Conservation (phyloP, 1,284 basidiomycete species). For the Bjerkandera adusta region DNA sequence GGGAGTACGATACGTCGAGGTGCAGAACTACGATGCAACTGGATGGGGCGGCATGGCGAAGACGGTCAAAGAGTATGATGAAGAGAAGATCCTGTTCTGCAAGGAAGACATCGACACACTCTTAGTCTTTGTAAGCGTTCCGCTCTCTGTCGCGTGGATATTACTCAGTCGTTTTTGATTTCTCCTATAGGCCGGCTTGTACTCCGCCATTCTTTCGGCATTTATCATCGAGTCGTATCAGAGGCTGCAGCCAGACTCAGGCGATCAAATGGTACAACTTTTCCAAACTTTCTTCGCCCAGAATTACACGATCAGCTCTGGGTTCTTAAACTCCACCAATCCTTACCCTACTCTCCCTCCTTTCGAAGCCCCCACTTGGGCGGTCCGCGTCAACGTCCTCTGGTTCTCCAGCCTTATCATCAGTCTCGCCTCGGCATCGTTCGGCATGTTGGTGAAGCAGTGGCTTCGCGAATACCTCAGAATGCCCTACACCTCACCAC, state of each 20-base stretch:
- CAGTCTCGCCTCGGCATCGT: too few relatives aligned
- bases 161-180: background rate
- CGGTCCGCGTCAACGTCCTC: too few relatives aligned
- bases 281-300: constrained; percentile 1
- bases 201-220: constrained; percentile 9
- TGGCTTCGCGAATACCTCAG: constrained; percentile 10
- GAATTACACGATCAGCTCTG: constrained; percentile 3
- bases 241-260: constrained; percentile 3
- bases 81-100: constrained; percentile 5
- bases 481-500: constrained; percentile 1
- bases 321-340: constrained; percentile 5
- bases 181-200: constrained; percentile 10
- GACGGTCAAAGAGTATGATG: constrained; percentile 7
- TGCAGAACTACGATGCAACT: too few relatives aligned
- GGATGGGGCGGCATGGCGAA: constrained; percentile 7
- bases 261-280: background rate
- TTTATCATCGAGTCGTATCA: constrained; percentile 10
- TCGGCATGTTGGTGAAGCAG: too few relatives aligned
- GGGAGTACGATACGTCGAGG: too few relatives aligned
- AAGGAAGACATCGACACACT: constrained; percentile 14
- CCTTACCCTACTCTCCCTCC: background rate
- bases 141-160: too few relatives aligned
- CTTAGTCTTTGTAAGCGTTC: constrained; percentile 12
- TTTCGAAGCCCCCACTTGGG: too few relatives aligned
- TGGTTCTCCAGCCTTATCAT: too few relatives aligned